Evolutionary conservation across 768 basidiomycete genomes (phyloP).

Genomic region (Naganishia randhawae): DNA sequence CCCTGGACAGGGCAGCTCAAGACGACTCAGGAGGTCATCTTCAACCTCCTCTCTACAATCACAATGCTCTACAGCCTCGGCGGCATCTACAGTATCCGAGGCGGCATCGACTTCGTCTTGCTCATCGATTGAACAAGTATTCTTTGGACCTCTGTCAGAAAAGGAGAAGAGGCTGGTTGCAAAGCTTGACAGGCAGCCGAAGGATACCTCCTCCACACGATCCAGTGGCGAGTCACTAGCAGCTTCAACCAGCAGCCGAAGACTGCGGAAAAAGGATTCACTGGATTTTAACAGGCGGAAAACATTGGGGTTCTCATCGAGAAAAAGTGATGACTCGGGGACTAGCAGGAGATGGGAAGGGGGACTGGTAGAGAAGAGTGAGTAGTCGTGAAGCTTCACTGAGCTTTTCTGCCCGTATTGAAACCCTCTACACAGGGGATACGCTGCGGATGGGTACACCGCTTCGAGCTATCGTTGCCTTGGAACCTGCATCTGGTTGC

Average conservation of each 20-base stretch:
- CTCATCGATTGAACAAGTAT: slow-evolving; percentile 23
- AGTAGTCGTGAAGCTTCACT: not conserved
- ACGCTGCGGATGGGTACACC: not conserved
- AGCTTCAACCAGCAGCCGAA: slow-evolving; percentile 10
- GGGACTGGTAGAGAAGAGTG: slow-evolving; percentile 10
- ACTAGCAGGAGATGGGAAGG: slow-evolving; percentile 24
- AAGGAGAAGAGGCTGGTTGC: slow-evolving; percentile 24
- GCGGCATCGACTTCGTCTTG: slow-evolving; percentile 22
- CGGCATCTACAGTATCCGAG: not conserved
- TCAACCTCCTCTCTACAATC: slow-evolving; percentile 12
- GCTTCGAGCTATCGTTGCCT: not conserved
- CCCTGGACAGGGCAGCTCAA: not conserved
- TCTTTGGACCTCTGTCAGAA: slow-evolving; percentile 21
- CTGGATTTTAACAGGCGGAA: slow-evolving; percentile 28
- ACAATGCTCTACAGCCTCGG: slow-evolving; percentile 1
- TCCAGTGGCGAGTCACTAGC: not conserved
- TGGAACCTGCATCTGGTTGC: not conserved
- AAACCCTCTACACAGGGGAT: not conserved
- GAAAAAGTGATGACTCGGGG: slow-evolving; percentile 1
- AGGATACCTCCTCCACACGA: not conserved
- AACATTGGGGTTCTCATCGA: slow-evolving; percentile 27
- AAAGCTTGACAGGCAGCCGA: slow-evolving; percentile 15
- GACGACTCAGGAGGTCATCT: not conserved
- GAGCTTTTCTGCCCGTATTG: not conserved
- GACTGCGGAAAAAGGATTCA: slow-evolving; percentile 27